Percentiles rank a stretch among this genome's conserved stretches.
These are phyloP conservation scores for Aspergillus coremiiformis DNA, from an alignment of 495 filamentous ascomycete genomes.

Conservation along the genomic window DNA sequence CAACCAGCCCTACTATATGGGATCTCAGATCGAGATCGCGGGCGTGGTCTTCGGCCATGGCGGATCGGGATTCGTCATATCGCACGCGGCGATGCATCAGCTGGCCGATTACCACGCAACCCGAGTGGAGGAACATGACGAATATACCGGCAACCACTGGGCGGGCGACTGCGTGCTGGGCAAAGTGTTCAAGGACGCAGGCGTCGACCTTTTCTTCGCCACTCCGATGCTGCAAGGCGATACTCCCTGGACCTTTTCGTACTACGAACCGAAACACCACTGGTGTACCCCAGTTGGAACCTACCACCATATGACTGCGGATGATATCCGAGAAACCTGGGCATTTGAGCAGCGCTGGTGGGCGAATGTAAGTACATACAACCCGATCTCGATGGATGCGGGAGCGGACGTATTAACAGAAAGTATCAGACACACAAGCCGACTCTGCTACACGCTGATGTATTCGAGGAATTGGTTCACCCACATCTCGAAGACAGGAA, in stretches of 20 bases:
- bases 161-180: conserved; percentile 42
- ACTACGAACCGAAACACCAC: conserved; percentile 26
- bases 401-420: not conserved
- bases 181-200: conserved; percentile 31
- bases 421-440: not conserved
- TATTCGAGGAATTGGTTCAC: conserved; percentile 5
- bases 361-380: not conserved
- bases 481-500: conserved; percentile 6
- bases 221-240: conserved; percentile 31
- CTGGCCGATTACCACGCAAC: conserved; percentile 15
- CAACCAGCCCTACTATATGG: conserved; percentile 45
- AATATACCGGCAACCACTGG: conserved; percentile 25
- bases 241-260: conserved; percentile 35
- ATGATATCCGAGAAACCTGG: conserved; percentile 34
- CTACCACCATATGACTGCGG: conserved; percentile 41
- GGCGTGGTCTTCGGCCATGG: conserved; percentile 52
- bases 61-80: conserved; percentile 55
- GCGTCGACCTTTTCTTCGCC: conserved; percentile 25
- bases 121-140: conserved; percentile 20
- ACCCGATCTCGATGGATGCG: too few species aligned
- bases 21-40: conserved; percentile 41
- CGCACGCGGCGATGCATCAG: conserved; percentile 26
- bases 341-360: conserved; percentile 38
- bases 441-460: not conserved
- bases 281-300: conserved; percentile 45